Conservation (phyloP, 73 alveolate genomes). For the Symbiodinium natans region DNA sequence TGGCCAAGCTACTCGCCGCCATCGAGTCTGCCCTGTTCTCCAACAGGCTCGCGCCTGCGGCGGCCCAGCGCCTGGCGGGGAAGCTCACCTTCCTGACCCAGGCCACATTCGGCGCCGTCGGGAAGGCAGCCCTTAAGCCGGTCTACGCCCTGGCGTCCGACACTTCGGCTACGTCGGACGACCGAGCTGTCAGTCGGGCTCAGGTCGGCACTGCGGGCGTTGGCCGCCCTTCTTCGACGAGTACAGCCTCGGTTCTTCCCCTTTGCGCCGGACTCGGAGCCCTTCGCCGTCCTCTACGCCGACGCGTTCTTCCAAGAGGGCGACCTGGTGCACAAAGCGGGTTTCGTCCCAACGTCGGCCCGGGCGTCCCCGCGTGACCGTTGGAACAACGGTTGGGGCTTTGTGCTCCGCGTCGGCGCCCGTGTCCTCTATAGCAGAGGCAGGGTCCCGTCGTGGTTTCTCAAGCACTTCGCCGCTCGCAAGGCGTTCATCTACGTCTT, state of each 20-base stretch:
- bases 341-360: not conserved
- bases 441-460: not conserved
- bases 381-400: conserved; percentile 11
- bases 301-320: conserved; percentile 15
- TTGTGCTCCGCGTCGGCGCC: not conserved
- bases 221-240: not conserved
- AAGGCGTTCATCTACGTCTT: conserved; percentile 4
- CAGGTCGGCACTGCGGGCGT: not conserved
- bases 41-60: not conserved
- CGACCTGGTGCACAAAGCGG: not conserved
- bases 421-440: not conserved
- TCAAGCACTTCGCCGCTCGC: not conserved
- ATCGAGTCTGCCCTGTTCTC: not conserved
- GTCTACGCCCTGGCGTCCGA: not conserved
- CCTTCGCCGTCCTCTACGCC: not conserved
- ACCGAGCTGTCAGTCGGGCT: not conserved
- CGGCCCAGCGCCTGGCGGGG: conserved; percentile 7
- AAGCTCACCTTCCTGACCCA: not conserved
- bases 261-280: not conserved
- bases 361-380: not conserved
- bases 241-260: not conserved
- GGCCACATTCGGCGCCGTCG: not conserved
- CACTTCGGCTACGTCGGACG: too few species aligned
- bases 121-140: not conserved
- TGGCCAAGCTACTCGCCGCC: not conserved